phyloP scores from a whole-genome alignment of 2,329 filamentous ascomycete genomes.

The Pseudogymnoascus sp. region DNA sequence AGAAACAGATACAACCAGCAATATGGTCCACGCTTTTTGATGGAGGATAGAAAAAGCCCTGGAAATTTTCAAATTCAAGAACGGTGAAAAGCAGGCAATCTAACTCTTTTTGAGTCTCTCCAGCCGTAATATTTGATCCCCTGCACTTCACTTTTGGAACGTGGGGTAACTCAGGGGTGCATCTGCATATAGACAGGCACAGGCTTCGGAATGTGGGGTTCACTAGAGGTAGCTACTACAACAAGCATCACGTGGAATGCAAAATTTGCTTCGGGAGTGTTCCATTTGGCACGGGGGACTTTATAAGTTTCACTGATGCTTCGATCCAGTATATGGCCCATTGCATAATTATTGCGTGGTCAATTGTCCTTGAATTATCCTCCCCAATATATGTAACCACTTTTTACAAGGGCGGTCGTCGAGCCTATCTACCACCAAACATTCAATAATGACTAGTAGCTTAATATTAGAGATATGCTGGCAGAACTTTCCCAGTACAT shows the following conservation, averaged over 20 bases:
- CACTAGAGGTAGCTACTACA: background rate
- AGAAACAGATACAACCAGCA: background rate
- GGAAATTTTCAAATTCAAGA: background rate
- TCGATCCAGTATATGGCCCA: background rate
- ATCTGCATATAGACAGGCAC: background rate
- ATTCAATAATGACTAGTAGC: background rate
- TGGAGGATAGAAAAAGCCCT: background rate
- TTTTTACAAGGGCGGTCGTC: background rate
- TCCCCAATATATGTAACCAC: background rate
- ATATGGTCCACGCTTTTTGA: background rate
- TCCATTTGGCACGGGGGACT: background rate
- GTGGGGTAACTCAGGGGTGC: background rate
- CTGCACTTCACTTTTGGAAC: background rate
- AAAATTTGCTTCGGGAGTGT: background rate
- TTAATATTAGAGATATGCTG: background rate
- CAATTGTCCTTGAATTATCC: background rate
- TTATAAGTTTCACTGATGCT: background rate
- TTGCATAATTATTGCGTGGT: background rate
- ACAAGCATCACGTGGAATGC: background rate
- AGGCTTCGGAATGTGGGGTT: background rate
- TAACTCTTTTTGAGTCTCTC: background rate
- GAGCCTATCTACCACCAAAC: background rate
- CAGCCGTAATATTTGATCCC: background rate
- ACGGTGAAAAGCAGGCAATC: background rate
- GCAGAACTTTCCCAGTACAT: constrained; percentile 16